A percentile compares a stretch with the other conserved stretches of the same genome.
phyloP scores from a whole-genome alignment of 2,329 filamentous ascomycete species.

The Pseudocercospora ulei region DNA sequence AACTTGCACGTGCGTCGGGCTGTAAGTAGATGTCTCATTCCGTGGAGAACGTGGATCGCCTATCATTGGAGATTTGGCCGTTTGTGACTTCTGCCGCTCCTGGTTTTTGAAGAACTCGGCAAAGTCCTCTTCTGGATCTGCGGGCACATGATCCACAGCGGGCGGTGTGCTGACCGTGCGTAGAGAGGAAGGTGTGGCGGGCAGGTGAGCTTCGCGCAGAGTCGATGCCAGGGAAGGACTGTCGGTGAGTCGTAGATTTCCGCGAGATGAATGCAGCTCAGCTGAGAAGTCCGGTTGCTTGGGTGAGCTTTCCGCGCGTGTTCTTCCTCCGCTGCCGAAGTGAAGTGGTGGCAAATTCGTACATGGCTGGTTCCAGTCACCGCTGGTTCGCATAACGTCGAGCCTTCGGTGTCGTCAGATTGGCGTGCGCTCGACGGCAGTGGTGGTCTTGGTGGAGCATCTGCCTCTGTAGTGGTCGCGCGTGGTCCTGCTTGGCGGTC shows the following conservation, averaged over 20 bases:
- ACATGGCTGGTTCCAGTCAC: neutral
- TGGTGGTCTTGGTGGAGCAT: slow-evolving; percentile 1
- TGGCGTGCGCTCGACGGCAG: neutral
- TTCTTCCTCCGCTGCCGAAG: neutral
- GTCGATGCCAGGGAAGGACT: slow-evolving; percentile 6
- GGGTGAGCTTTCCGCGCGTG: slow-evolving; percentile 1
- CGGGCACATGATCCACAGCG: neutral
- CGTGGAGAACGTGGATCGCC: neutral
- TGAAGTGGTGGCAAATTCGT: slow-evolving; percentile 2
- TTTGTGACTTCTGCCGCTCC: neutral
- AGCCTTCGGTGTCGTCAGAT: slow-evolving; percentile 1
- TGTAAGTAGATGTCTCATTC: neutral
- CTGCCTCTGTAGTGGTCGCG: neutral
- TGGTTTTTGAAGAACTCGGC: neutral
- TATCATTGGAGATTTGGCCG: slow-evolving; percentile 1
- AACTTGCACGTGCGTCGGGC: neutral
- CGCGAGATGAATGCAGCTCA: neutral
- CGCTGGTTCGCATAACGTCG: neutral
- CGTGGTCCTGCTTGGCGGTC: neutral
- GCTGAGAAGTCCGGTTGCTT: neutral
- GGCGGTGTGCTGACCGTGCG: slow-evolving; percentile 4
- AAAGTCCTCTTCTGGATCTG: slow-evolving; percentile 7
- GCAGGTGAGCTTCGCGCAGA: neutral
- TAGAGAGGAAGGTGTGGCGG: slow-evolving; percentile 2
- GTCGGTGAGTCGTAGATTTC: neutral